phyloP scores from a whole-genome alignment of 2,329 filamentous ascomycete species.

The Aspergillus sp. region DNA sequence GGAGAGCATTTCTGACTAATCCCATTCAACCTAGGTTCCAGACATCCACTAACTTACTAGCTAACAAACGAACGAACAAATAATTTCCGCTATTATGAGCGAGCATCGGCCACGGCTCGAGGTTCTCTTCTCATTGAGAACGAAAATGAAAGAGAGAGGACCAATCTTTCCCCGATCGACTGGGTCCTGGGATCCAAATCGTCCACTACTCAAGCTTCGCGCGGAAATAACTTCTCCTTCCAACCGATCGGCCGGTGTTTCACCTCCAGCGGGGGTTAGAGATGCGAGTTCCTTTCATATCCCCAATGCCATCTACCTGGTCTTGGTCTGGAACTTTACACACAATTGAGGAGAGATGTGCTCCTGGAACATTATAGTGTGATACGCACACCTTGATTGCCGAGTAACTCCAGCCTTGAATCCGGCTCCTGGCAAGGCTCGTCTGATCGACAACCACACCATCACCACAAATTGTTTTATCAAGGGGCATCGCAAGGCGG shows the following conservation, averaged over 20 bases:
- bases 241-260: conserved; percentile 7
- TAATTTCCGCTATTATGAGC: conserved; percentile 6
- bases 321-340: not conserved
- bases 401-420: not conserved
- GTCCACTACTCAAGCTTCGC: conserved; percentile 4
- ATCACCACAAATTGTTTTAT: not conserved
- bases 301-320: not conserved
- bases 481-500: conserved; percentile 1
- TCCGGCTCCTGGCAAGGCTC: not conserved
- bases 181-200: not conserved
- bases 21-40: not conserved
- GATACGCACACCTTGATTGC: not conserved
- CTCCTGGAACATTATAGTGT: not conserved
- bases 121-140: no score
- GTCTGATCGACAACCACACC: not conserved
- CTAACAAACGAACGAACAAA: not conserved
- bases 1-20: not conserved
- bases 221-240: not conserved
- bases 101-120: not conserved
- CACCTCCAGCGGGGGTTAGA: not conserved
- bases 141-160: no score
- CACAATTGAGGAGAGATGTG: not conserved
- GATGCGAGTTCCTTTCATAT: conserved; percentile 1
- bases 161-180: not conserved
- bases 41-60: not conserved